Evolutionary conservation across 768 basidiomycete genomes (phyloP).

Genomic region (Asterophora parasitica): DNA sequence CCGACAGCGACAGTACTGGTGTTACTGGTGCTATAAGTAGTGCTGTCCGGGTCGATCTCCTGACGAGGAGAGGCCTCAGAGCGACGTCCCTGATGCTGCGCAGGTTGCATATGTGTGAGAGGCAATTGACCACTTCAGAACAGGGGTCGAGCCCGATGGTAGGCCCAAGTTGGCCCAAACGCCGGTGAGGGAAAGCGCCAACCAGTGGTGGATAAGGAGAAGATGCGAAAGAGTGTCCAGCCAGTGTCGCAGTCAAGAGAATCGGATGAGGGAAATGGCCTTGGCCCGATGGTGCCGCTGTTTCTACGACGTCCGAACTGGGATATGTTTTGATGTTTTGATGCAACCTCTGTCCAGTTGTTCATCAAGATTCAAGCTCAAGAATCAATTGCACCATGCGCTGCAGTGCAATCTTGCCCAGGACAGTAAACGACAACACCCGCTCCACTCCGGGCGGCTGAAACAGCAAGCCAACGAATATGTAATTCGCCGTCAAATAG

Average conservation of each 20-base stretch:
- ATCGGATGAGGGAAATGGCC: neutral
- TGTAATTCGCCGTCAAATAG: too few relatives aligned
- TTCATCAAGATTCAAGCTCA: too few relatives aligned
- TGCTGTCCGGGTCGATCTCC: too few relatives aligned
- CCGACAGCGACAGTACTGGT: neutral
- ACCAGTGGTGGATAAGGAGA: conserved; percentile 6
- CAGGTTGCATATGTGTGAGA: conserved; percentile 4
- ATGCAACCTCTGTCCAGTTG: too few relatives aligned
- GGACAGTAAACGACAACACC: too few relatives aligned
- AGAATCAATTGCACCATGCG: too few relatives aligned
- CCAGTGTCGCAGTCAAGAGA: conserved; percentile 2
- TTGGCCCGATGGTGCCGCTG: neutral
- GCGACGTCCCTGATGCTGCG: conserved; percentile 8
- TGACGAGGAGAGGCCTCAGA: conserved; percentile 7
- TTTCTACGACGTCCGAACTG: neutral
- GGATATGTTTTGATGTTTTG: neutral
- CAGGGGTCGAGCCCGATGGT: neutral
- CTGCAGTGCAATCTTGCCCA: too few relatives aligned
- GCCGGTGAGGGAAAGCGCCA: neutral
- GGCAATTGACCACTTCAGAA: neutral
- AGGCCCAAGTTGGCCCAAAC: neutral
- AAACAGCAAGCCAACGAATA: too few relatives aligned
- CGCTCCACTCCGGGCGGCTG: too few relatives aligned
- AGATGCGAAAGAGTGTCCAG: neutral
- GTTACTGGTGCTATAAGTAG: too few relatives aligned